phyloP scores from a whole-genome alignment of 371 early-diverging fungal species.

The Mucor racemosus region DNA sequence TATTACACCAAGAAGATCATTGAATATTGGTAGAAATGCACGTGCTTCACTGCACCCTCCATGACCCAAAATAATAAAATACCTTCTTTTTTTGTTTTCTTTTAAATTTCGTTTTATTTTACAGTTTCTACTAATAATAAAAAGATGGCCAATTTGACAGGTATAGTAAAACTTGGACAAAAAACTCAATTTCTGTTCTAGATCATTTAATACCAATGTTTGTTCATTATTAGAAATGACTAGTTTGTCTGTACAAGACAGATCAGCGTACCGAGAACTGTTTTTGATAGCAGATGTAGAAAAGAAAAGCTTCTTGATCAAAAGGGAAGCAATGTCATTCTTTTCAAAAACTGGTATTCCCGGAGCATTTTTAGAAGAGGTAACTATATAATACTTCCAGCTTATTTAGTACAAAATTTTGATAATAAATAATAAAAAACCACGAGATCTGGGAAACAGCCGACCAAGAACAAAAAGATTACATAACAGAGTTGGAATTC shows the following conservation, averaged over 20 bases:
- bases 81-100: neutral
- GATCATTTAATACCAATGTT: no score
- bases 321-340: conserved; percentile 67
- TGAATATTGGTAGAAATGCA: neutral
- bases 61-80: no score
- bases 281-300: conserved; percentile 12
- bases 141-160: no score
- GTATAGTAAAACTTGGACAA: no score
- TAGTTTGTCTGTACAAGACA: conserved; percentile 5
- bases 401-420: neutral
- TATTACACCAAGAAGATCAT: neutral
- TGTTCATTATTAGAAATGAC: no score
- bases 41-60: neutral
- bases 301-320: conserved; percentile 4
- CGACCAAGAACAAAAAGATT: conserved; percentile 12
- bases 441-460: conserved; percentile 25
- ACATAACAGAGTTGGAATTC: conserved; percentile 16
- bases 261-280: neutral
- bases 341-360: conserved; percentile 73
- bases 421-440: neutral
- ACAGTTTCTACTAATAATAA: neutral
- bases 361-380: conserved; percentile 63
- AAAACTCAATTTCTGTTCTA: no score
- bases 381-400: conserved; percentile 18
- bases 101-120: neutral